These are phyloP conservation scores for Ustilago nuda DNA, from an alignment of 1,284 basidiomycete species.

Conservation along the genomic window DNA sequence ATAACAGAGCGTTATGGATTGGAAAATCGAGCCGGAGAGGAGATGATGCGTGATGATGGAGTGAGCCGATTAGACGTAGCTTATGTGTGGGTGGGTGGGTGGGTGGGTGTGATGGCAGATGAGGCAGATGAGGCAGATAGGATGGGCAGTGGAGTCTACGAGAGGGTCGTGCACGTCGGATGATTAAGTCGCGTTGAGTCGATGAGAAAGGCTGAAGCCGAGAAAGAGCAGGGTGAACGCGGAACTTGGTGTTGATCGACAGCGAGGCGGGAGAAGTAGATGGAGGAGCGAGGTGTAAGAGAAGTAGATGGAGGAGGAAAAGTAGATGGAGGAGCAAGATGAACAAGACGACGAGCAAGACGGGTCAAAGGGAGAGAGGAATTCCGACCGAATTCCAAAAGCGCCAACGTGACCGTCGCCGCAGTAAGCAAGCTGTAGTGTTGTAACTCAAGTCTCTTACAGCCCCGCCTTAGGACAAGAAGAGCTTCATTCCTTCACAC, in stretches of 20 bases:
- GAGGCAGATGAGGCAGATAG: background rate
- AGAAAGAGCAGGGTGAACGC: background rate
- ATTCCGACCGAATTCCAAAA: constrained; percentile 12
- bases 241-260: background rate
- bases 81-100: background rate
- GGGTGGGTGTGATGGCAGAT: background rate
- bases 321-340: background rate
- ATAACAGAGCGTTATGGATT: no score
- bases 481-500: no score
- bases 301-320: constrained; percentile 4
- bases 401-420: constrained; percentile 7
- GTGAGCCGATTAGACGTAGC: background rate
- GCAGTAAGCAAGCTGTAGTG: no score
- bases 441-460: no score
- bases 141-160: background rate
- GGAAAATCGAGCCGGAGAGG: background rate
- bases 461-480: no score
- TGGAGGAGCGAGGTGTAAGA: background rate
- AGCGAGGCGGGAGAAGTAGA: background rate
- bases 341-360: background rate
- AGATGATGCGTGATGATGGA: no score
- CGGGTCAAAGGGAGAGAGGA: background rate
- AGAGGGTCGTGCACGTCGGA: background rate
- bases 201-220: background rate
- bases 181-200: background rate